Evolutionary conservation across 163 green algal genomes (phyloP), one percentile per base, ranked within the genome.

Genomic region (Scenedesmus sp.): DNA sequence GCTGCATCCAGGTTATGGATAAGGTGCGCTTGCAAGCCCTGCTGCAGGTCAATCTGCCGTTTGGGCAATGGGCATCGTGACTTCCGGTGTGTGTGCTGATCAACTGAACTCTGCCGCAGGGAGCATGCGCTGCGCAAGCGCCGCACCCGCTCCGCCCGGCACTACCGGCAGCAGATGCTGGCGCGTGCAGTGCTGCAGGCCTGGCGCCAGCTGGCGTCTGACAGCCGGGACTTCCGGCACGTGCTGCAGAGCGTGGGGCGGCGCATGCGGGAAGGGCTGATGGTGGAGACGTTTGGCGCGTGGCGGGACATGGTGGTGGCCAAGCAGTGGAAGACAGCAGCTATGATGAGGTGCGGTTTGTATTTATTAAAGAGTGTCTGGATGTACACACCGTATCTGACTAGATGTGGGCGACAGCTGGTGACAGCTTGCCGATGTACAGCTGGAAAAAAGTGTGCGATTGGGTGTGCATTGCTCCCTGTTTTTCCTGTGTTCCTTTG

Each of bases 111-210:
- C 76, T 84, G 82, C 55, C 52, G 34, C 66, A 92, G 90, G 67
- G 83, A 86, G 34, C 74, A 93, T 55, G 90, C 90, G 4, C 34
- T 93, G 57, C 73, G 90, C 13, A 93, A 93, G 84, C 83, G 90
- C 70, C 84, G 84, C 67, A 86, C 84, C 26, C 83, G 84, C 66
- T 85, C 84, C 6, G 90, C 90, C 9, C 70, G 90, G 2, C 67
- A 83, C 54, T 84, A 87, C 55, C 7, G 57, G 55, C 74, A 79
- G n/a, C n/a, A 52, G 87, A 18, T 46, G 57, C 13, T 91, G 18
- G 87, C 87, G 20, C 56, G n/a, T 4, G 34, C 76, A 55, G 87
- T 77, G 26, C 23, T 91, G 59, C 52, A 5, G 10, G 26, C 74
- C 3, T 91, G 87, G 87, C 74, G 34, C 26, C 87, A 79, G 74